Evolutionary conservation across 2,329 filamentous ascomycete species (phyloP).

Genomic region (Colletotrichum godetiae): DNA sequence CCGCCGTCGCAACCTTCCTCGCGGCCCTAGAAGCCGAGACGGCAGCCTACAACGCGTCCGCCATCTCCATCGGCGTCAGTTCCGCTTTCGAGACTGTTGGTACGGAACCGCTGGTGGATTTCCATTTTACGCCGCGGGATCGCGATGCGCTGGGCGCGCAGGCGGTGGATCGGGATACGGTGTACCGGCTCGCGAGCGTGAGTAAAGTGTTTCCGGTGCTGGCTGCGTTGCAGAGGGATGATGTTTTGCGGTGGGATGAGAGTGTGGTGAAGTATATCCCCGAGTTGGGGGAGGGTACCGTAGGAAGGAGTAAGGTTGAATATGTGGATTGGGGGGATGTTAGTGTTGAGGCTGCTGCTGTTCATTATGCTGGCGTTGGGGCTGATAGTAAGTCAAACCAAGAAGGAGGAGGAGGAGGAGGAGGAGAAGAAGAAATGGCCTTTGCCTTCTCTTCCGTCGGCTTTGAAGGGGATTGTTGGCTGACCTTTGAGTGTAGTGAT

Average conservation of each 20-base stretch:
- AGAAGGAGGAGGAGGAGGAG: too few relatives aligned
- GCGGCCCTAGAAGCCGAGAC: constrained; percentile 20
- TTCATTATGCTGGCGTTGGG: constrained; percentile 57
- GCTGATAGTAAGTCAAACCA: constrained; percentile 45
- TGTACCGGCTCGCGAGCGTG: constrained; percentile 55
- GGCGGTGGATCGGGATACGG: constrained; percentile 44
- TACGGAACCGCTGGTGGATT: constrained; percentile 40
- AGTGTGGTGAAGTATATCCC: constrained; percentile 59
- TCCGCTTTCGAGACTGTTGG: constrained; percentile 40
- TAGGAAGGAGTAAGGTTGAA: constrained; percentile 40
- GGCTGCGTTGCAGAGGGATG: constrained; percentile 30
- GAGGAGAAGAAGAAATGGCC: too few relatives aligned
- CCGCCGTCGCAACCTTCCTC: constrained; percentile 17
- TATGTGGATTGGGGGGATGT: constrained; percentile 59
- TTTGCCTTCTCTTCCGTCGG: too few relatives aligned
- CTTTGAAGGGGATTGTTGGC: neutral
- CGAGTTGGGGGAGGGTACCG: constrained; percentile 42
- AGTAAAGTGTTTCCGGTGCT: constrained; percentile 47
- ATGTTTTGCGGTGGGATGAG: constrained; percentile 45
- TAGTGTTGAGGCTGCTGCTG: constrained; percentile 56
- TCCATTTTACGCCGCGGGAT: constrained; percentile 39
- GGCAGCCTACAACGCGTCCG: constrained; percentile 38
- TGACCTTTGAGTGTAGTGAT: constrained; percentile 42
- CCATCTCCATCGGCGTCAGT: constrained; percentile 42
- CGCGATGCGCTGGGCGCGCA: constrained; percentile 39